Evolutionary conservation across 1,139 yeast species (phyloP).

Genomic region (Lodderomyces oxycetoniae): DNA sequence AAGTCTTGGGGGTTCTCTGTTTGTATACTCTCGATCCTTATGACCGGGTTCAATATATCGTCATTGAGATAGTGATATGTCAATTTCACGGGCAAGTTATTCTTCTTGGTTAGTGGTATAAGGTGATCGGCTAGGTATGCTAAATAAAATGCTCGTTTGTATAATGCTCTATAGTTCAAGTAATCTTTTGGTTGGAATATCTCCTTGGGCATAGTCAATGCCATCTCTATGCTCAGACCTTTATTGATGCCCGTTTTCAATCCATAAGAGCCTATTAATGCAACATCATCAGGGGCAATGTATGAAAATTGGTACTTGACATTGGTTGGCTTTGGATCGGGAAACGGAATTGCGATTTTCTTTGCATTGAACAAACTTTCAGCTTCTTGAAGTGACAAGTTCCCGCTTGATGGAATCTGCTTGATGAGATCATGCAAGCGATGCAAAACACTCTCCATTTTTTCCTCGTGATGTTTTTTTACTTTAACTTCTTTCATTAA

Average conservation of each 20-base stretch:
- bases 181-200: slow-evolving; percentile 84
- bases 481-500: slow-evolving; percentile 71
- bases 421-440: slow-evolving; percentile 68
- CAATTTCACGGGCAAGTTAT: slow-evolving; percentile 51
- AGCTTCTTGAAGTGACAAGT: slow-evolving; percentile 51
- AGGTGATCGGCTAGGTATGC: slow-evolving; percentile 71
- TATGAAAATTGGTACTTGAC: slow-evolving; percentile 70
- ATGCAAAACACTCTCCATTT: slow-evolving; percentile 74
- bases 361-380: slow-evolving; percentile 43
- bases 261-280: slow-evolving; percentile 86
- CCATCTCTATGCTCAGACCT: slow-evolving; percentile 69
- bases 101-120: slow-evolving; percentile 48
- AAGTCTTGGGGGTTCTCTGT: slow-evolving; percentile 46
- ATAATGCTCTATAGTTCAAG: slow-evolving; percentile 81
- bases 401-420: slow-evolving; percentile 51
- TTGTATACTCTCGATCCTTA: slow-evolving; percentile 49
- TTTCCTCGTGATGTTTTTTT: slow-evolving; percentile 61
- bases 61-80: slow-evolving; percentile 58
- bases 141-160: slow-evolving; percentile 83
- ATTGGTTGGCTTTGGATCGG: slow-evolving; percentile 77
- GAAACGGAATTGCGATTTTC: slow-evolving; percentile 69
- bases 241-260: slow-evolving; percentile 64
- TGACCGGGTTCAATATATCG: slow-evolving; percentile 61
- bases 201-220: slow-evolving; percentile 73
- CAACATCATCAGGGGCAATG: slow-evolving; percentile 67